Conservation (phyloP, 202 grass and related monocot genomes). For the Elaeis oleifera region DNA sequence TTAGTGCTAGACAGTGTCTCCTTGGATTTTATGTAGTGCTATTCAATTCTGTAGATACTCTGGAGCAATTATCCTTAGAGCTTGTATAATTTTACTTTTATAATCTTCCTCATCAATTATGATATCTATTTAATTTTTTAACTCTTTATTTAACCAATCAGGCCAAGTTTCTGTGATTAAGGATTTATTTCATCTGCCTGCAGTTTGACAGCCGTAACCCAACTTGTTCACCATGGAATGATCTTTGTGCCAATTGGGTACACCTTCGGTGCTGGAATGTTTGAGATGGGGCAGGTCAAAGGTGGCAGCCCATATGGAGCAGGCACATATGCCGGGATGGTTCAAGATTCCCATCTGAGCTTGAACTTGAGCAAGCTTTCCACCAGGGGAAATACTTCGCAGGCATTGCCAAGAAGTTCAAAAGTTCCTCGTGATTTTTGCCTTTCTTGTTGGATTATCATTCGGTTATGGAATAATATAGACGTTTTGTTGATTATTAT, state of each 20-base stretch:
- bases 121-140: no score
- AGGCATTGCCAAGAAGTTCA: conserved; percentile 56
- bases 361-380: conserved; percentile 53
- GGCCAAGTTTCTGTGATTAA: no score
- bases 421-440: conserved; percentile 33
- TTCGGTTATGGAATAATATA: not conserved
- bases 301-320: conserved; percentile 63
- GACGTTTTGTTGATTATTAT: no score
- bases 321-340: conserved; percentile 57
- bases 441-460: conserved; percentile 14
- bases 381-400: conserved; percentile 67
- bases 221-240: conserved; percentile 64
- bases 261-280: conserved; percentile 63
- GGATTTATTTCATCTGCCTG: not conserved
- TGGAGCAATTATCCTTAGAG: no score
- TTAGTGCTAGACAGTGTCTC: not conserved
- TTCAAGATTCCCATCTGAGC: conserved; percentile 41
- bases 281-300: conserved; percentile 41
- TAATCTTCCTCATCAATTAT: no score
- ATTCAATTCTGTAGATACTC: no score
- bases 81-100: no score
- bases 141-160: no score
- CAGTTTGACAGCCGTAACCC: conserved; percentile 58
- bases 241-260: conserved; percentile 68
- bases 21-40: no score